Base-by-base conservation (phyloP, 768 basidiomycete species). In the Porphyrellus cyaneotinctus region DNA sequence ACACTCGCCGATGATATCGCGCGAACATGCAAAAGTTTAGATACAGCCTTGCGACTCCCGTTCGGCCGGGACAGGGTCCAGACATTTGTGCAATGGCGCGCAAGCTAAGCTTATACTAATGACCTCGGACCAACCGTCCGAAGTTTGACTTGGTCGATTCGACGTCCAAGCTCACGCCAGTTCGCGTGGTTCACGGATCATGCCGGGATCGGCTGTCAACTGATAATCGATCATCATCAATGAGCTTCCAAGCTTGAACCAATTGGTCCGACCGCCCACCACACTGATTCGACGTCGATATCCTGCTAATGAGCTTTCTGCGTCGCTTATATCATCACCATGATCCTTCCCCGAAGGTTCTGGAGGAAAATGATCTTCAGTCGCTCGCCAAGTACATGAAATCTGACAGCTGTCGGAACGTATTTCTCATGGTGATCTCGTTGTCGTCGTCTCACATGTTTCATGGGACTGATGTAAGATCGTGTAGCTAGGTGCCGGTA, bases 401-500 rank as follows among this genome's bases (percentile, higher is more conserved):
- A 54, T 87, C 87, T 1, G 73, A 80, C 30, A 68, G 75, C 52
- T 91, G 88, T 71, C 79, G 76, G 57, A 85, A 82, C 22, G 73
- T 91, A 13, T 81, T 84, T 52, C 73, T 91, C 47, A 88, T 91
- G 88, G 88, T 89, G 53, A 68, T 50, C 51, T 24, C 44, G 35
- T 49, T 30, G 4, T 43, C 31, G 15, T 33, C 14, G 32, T 38
- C 28, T 50, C 30, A 36, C 17, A 18, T 38, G 15, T 33, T 44
- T 49, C 38, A 47, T 41, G 58, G 4, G n/a, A 36, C 52, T 57
- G 17, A 54, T 43, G 23, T 26, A 28, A 17, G n/a, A 22, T 1
- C 22, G 7, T 32, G 35, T 57, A 88, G 86, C 65, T 87, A 20
- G 87, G 87, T 37, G 86, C 87, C 54, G 86, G 85, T 86, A 60